Base-by-base conservation (phyloP, 805 yeast genomes). In the Kluyveromyces siamensis region DNA sequence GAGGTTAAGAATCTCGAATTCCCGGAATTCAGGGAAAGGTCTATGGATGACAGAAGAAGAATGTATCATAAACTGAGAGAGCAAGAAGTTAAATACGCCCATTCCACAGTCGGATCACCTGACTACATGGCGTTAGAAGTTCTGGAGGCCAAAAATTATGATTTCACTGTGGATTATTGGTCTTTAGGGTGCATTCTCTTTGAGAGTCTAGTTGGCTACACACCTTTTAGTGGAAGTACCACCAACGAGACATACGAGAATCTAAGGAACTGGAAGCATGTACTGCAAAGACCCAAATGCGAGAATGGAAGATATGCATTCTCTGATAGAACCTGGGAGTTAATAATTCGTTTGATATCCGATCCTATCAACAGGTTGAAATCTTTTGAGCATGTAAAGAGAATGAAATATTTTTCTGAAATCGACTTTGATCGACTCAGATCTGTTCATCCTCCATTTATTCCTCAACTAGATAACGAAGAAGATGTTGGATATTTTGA, bases 111-210 rank as follows among this genome's bases (percentile, higher is more conserved):
- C 14, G 99, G 99, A 1, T 86, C 96, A 6, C 99, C 99, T 1
- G 99, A 93, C 67, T 93, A 93, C 64, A 93, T 93, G 99, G 99
- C 99, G 1, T 74, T 93, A 45, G 99, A 93, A 67, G 98, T 93
- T 11, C 77, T 93, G 47, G 95, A 88, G 67, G 99, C 99, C 8
- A 85, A 84, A 61, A 81, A 83, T 50, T 93, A 93, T 66, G 96
- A 93, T 63, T 90, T 84, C 65, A 91, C 99, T 14, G 95, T 95
- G 50, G 99, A 93, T 71, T 93, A 93, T 66, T 93, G 99, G 99
- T 90, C 98, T 0, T 73, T 93, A 50, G 99, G 99, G 5, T 93
- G 99, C 69, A 93, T 93, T 83, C 72, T 93, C 38, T 93, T 91
- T 65, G 99, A 93, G 69, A 87, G 96, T 43, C 77, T 93, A 49